Evolutionary conservation across 2,329 filamentous ascomycete genomes (phyloP), one percentile per base, ranked within the genome.

Genomic region (Fusarium kyushuense): DNA sequence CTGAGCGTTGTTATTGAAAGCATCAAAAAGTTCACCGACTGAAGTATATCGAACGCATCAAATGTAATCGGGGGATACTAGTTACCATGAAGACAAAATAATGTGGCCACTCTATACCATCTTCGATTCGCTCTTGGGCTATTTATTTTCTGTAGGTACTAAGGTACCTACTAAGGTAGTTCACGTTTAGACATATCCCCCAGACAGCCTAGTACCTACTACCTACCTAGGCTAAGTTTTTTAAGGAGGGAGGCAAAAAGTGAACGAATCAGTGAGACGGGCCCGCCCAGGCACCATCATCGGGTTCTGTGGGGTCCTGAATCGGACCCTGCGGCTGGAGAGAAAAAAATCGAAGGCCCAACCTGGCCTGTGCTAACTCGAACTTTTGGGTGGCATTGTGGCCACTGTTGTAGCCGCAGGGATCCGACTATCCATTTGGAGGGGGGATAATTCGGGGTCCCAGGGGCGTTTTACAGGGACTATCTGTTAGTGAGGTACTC

Each of bases 261-360:
- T 66, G 55, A 65, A 45, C 59, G 59, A 68, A 65, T 65, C 65
- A 68, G 40, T 47, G 46, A 60, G 55, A 65, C 35, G 60, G 42
- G 43, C 48, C 38, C 19, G 25, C 48, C 48, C 45, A 23, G 30
- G 47, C 25, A 63, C 49, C 25, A 57, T 27, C 38, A 59, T 47
- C 49, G 42, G 27, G 23, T 43, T 45, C 30, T 62, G 51, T 67
- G 52, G 65, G 46, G 55, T 60, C 61, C 63, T 57, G 65, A 61
- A 71, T 70, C 65, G 71, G 70, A 73, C 71, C 71, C 71, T 73
- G 65, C 70, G 71, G 70, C 61, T 68, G 60, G 67, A 69, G 59
- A 71, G 58, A 60, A 69, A 73, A 70, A 72, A 74, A 70, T 68
- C 54, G 59, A 60, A 67, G 63, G 32, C 46, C 30, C 21, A 27